phyloP scores from a whole-genome alignment of 2,329 filamentous ascomycete species.

The Xylaria arbuscula region DNA sequence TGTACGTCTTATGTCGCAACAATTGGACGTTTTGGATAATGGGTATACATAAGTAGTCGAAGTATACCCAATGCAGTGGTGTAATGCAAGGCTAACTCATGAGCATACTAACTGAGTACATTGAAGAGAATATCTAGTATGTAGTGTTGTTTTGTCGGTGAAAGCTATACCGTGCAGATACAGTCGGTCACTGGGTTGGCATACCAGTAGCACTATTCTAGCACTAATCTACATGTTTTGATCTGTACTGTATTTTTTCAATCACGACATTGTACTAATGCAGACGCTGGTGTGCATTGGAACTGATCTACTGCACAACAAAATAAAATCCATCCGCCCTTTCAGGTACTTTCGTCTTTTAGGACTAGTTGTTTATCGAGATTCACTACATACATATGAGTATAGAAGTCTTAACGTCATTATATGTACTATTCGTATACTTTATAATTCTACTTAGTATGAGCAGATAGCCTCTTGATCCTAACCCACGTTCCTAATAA shows the following conservation, averaged over 20 bases:
- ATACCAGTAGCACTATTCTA: too few relatives aligned
- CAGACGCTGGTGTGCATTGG: neutral
- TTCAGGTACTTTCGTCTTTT: neutral
- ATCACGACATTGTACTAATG: too few relatives aligned
- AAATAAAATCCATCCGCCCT: neutral
- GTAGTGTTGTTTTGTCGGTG: slow-evolving; percentile 6
- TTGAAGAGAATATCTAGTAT: too few relatives aligned
- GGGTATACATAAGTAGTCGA: neutral
- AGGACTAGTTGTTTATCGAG: neutral
- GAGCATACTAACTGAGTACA: neutral
- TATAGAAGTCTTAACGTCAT: neutral
- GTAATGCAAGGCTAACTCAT: neutral
- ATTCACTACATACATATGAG: neutral
- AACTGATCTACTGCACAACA: neutral
- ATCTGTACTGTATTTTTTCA: too few relatives aligned
- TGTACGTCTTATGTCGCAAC: neutral
- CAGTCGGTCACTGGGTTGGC: too few relatives aligned
- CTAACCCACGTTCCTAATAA: neutral
- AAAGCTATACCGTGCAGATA: neutral
- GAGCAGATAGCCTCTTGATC: too few relatives aligned
- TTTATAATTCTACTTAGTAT: too few relatives aligned
- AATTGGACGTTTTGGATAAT: neutral
- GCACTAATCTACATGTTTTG: too few relatives aligned
- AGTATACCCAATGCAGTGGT: neutral
- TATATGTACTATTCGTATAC: neutral